These are phyloP conservation scores for Physcomitrium patens DNA, from an alignment of 225 moss, liverwort and hornwort genomes.

Conservation along the genomic window DNA sequence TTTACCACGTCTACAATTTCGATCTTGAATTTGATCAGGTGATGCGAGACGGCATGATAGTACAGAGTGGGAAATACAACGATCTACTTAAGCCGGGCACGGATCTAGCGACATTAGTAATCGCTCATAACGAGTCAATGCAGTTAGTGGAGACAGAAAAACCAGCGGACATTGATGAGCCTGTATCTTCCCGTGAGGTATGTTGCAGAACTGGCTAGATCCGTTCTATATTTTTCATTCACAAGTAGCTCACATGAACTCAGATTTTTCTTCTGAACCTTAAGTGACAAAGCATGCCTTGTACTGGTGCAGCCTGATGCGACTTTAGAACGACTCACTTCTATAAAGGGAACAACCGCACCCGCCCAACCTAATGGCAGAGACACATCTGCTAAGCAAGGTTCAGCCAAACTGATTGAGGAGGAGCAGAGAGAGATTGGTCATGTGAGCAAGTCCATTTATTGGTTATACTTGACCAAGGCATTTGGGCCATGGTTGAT, in stretches of 20 bases:
- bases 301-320: conserved; percentile 28
- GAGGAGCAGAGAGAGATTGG: conserved; percentile 81
- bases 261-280: background rate
- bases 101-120: conserved; percentile 68
- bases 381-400: conserved; percentile 30
- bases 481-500: conserved; percentile 55
- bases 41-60: conserved; percentile 71
- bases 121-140: conserved; percentile 75
- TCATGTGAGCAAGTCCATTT: conserved; percentile 52
- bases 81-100: conserved; percentile 62
- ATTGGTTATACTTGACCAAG: conserved; percentile 77
- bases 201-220: background rate
- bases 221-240: background rate
- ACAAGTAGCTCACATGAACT: background rate
- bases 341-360: conserved; percentile 22
- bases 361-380: background rate
- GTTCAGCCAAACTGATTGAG: conserved; percentile 64
- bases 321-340: conserved; percentile 44
- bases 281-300: conserved; percentile 6
- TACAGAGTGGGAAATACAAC: conserved; percentile 66
- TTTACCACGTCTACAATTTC: background rate
- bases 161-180: conserved; percentile 21
- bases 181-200: background rate
- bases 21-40: conserved; percentile 41
- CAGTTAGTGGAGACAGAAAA: conserved; percentile 46